Evolutionary conservation across 2,329 filamentous ascomycete species (phyloP).

Genomic region (Cryphonectria parasitica): DNA sequence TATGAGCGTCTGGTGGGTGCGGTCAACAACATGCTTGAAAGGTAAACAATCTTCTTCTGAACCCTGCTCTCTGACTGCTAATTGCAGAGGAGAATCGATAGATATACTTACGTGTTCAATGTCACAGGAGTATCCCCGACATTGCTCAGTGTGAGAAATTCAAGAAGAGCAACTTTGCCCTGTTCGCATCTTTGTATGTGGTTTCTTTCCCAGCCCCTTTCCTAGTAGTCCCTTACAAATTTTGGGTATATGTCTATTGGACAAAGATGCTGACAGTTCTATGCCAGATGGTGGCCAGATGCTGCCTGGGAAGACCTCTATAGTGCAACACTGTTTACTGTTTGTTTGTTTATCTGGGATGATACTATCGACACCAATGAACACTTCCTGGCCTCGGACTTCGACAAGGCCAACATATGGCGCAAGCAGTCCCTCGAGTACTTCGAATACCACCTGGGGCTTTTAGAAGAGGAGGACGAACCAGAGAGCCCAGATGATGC

Average conservation of each 20-base stretch:
- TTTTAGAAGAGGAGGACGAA: slow-evolving; percentile 28
- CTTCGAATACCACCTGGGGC: slow-evolving; percentile 35
- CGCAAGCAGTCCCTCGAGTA: slow-evolving; percentile 38
- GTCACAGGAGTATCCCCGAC: slow-evolving; percentile 37
- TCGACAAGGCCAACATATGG: slow-evolving; percentile 37
- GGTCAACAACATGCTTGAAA: slow-evolving; percentile 22
- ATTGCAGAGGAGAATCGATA: too few relatives aligned
- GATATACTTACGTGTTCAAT: not conserved
- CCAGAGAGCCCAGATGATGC: slow-evolving; percentile 28
- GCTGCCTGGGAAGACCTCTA: slow-evolving; percentile 40
- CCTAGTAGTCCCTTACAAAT: not conserved
- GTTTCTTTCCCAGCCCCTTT: too few relatives aligned
- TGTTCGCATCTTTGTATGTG: slow-evolving; percentile 38
- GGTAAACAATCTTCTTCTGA: slow-evolving; percentile 1
- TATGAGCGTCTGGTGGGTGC: slow-evolving; percentile 21
- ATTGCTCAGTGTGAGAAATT: slow-evolving; percentile 37
- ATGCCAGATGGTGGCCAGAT: slow-evolving; percentile 39
- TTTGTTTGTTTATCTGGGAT: slow-evolving; percentile 43
- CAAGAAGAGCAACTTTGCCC: slow-evolving; percentile 40
- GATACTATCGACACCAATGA: slow-evolving; percentile 41
- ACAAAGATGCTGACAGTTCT: not conserved
- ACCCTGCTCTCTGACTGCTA: too few relatives aligned
- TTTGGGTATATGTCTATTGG: not conserved
- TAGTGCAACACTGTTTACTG: slow-evolving; percentile 38
- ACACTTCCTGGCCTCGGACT: slow-evolving; percentile 37